These are phyloP conservation scores for Coleophoma cylindrospora DNA, from an alignment of 2,329 filamentous ascomycete genomes.

Conservation along the genomic window DNA sequence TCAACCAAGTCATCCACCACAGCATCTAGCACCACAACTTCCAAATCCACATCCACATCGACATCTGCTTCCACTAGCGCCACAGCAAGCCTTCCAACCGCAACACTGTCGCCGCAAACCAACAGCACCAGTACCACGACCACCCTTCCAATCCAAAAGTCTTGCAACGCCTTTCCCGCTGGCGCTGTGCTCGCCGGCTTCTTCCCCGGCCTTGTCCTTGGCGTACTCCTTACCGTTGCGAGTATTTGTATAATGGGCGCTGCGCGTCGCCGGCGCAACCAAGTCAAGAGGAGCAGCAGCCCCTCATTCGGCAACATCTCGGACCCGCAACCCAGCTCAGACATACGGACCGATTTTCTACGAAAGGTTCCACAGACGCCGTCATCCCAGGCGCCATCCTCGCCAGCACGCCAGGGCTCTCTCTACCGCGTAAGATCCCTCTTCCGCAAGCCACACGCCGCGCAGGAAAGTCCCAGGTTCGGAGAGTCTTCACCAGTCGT, in stretches of 20 bases:
- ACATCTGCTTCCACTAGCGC: conserved; percentile 16
- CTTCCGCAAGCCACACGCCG: conserved; percentile 16
- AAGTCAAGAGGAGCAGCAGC: conserved; percentile 22
- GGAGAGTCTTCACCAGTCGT: background rate
- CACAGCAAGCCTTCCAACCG: conserved; percentile 12
- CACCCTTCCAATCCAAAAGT: conserved; percentile 1
- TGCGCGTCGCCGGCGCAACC: conserved; percentile 6
- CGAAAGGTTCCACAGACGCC: conserved; percentile 27
- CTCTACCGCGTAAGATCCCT: conserved; percentile 19
- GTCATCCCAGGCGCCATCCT: conserved; percentile 9
- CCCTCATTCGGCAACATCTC: conserved; percentile 42
- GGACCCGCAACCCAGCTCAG: conserved; percentile 40
- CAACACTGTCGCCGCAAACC: conserved; percentile 18
- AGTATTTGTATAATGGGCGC: conserved; percentile 30
- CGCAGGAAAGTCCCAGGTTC: background rate
- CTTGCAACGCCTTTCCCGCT: conserved; percentile 19
- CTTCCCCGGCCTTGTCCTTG: conserved; percentile 41
- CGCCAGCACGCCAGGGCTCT: conserved; percentile 7
- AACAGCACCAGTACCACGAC: conserved; percentile 7
- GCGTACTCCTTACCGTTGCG: conserved; percentile 36
- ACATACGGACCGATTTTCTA: conserved; percentile 48
- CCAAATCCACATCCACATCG: conserved; percentile 15
- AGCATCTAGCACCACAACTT: conserved; percentile 7
- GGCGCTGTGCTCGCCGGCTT: conserved; percentile 20
- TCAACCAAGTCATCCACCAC: background rate